Evolutionary conservation across 2,329 filamentous ascomycete species (phyloP), one percentile per base, ranked within the genome.

Genomic region (Hirsutella rhossiliensis): DNA sequence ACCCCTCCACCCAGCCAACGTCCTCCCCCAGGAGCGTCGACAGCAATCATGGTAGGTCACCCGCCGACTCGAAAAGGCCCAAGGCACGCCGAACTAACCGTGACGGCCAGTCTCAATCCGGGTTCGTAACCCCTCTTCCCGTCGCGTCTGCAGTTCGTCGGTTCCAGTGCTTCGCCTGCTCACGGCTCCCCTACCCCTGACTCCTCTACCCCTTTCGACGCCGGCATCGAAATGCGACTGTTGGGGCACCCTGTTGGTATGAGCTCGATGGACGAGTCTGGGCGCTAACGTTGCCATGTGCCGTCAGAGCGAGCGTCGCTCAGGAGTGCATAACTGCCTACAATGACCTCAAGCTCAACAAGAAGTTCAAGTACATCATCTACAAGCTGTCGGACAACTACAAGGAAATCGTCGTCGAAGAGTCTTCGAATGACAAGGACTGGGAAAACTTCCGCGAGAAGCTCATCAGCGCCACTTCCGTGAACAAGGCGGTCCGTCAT

Each of bases 301-400:
- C 23, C 23, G 46, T 45, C 66, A 88, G 84, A 75, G 83, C 84
- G 56, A 73, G 74, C 62, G 80, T 88, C 58, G 69, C 75, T 53
- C 74, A 77, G 61, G 83, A 89, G 47, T 88, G 84, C 76, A 77
- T 79, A 62, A 63, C 64, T 54, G 66, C 71, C 48, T 90, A 82
- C 76, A 87, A 89, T 67, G 82, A 89, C 55, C 76, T 90, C 54
- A 90, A 90, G 78, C 80, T 88, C 56, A 73, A 68, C 67, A 88
- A 88, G 69, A 80, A 78, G 72, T 74, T 79, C 72, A 89, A 87
- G 71, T 94, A 78, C 76, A 83, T 92, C 71, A 80, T 92, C 74
- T 90, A 78, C 81, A 87, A 88, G 76, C 79, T 92, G 62, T 82
- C 80, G 52, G 84, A 89, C 67, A 76, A 88, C 72, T 80, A 80